Base-by-base conservation (phyloP, 2,329 filamentous ascomycete species). In the Stagonosporopsis chrysanthemi region DNA sequence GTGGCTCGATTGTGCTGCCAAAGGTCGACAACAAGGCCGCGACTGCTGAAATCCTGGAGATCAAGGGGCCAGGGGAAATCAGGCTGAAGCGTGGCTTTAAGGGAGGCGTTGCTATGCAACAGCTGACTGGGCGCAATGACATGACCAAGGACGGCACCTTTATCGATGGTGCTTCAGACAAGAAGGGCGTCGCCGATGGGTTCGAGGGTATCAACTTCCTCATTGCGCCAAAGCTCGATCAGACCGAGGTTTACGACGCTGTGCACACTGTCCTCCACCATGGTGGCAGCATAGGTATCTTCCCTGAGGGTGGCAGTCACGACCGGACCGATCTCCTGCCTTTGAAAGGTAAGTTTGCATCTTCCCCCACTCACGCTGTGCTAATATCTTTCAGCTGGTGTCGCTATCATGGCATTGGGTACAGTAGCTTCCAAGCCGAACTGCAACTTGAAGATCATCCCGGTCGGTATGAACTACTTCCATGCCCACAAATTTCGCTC, bases 391-490 rank as follows among this genome's bases (percentile, higher is more conserved):
- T 11, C 63, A 86, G 94, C 95, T 68, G 94, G 94, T 75, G 92
- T 99, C 58, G 95, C 95, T 56, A 95, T 99, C 72, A 99, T 99
- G 94, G 95, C 94, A 12, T 84, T 99, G 33, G 94, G 94, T 36
- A 90, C 95, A 1, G 82, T 98, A 48, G 92, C 91, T 5, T 88
- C 92, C 54, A 87, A 93, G 60, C 93, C 93, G 2, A 84, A 94
- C 63, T 97, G 91, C 72, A 92, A 91, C 28, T 82, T 99, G 60
- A 96, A 93, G 77, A 97, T 99, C 68, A 91, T 99, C 23, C 95
- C 95, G 3, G 93, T 95, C 48, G 94, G 94, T 68, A 97, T 99
- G 94, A 99, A 99, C 78, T 99, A 99, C 78, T 99, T 99, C 79
- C 94, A 98, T 77, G 91, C 94, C 0, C 94, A 99, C 83, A 99